Evolutionary conservation across 192 early-diverging fungal genomes (phyloP).

Genomic region (Cladochytrium replicatum): DNA sequence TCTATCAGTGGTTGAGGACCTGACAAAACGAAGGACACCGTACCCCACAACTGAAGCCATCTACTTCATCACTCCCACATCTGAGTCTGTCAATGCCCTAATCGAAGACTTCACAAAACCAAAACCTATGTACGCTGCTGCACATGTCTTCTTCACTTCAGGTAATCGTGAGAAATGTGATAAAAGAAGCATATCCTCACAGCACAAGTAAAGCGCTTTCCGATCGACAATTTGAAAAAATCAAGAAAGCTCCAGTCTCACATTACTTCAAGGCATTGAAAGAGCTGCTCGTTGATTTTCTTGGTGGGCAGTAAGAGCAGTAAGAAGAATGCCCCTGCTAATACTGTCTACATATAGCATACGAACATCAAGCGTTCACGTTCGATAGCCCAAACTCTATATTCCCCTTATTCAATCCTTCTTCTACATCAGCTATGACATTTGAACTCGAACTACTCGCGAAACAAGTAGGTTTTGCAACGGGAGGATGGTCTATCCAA

Average conservation of each 20-base stretch:
- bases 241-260: constrained; percentile 41
- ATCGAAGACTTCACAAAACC: constrained; percentile 22
- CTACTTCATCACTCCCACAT: constrained; percentile 41
- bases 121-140: constrained; percentile 28
- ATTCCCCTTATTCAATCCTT: constrained; percentile 7
- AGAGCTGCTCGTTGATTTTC: constrained; percentile 75
- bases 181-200: constrained; percentile 3
- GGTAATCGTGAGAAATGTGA: constrained; percentile 9
- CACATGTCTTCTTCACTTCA: constrained; percentile 18
- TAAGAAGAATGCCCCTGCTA: background rate
- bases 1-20: constrained; percentile 41
- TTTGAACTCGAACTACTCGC: constrained; percentile 36
- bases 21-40: constrained; percentile 32
- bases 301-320: constrained; percentile 40
- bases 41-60: constrained; percentile 49
- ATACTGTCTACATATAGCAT: constrained; percentile 24
- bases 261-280: constrained; percentile 49
- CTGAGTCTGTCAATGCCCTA: constrained; percentile 30
- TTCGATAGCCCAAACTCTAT: constrained; percentile 61
- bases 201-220: constrained; percentile 41
- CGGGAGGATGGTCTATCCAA: background rate
- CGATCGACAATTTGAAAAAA: constrained; percentile 51
- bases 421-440: constrained; percentile 40
- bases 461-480: constrained; percentile 28
- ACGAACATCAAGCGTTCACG: constrained; percentile 57